Evolutionary conservation across 768 basidiomycete genomes (phyloP), one percentile per base, ranked within the genome.

Genomic region (Tephrocybe sp.): DNA sequence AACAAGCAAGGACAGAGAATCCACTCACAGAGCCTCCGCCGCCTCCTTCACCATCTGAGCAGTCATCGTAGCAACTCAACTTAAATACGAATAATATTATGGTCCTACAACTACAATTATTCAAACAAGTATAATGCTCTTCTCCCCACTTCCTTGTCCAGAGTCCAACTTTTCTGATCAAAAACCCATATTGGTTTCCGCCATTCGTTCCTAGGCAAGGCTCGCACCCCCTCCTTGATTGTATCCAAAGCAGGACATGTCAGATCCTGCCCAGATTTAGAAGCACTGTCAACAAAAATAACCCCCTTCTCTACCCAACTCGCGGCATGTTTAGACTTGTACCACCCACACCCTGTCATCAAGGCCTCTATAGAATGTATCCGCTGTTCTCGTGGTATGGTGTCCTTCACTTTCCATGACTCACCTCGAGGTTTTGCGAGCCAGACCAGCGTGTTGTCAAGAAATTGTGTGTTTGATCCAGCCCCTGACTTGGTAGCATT

Each of bases 1-100:
- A 86, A 43, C 87, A 92, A 61, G 92, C 95, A 1, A 73, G 87
- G 50, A 76, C 82, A 44, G 91, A 94, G 56, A 87, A 91, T 62
- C 89, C 90, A 3, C 57, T 91, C 56, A 80, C 76, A 35, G 81
- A 85, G 19, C 80, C 83, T 4, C 75, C 78, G 17, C 74, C 80
- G 9, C 68, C 74, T 31, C 56, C 71, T 4, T 20, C 56, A 6
- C 33, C 59, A 4, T 39, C 47, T 3, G 53, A 55, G 2, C 26
- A 34, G 17, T 54, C 54, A 23, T 13, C 39, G 19, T 54, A 49
- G 22, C 39, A 22, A n/a, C n/a, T n/a, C n/a, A n/a, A n/a, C 26
- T 4, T 39, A 39, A 39, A 39, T 39, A 39, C n/a, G 13, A 39
- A 39, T 39, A 39, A 39, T 7, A 19, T 16, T 39, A 39, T 19